A percentile compares a stretch with the other conserved stretches of the same genome.
Conservation (phyloP, 1,139 yeast species). For the Candida tetrigidarum region DNA sequence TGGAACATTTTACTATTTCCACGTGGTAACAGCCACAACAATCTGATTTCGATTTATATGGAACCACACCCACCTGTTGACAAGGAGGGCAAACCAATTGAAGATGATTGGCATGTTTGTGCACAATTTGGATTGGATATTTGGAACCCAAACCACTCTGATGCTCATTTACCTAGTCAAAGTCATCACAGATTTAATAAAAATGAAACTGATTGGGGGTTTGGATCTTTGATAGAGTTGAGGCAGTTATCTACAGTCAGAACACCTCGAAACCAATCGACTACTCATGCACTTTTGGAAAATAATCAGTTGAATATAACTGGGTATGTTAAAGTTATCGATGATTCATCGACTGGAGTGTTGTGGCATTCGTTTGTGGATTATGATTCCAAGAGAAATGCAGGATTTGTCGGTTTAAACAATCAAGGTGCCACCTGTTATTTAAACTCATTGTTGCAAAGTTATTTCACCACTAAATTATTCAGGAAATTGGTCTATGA, state of each 20-base stretch:
- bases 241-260: conserved; percentile 42
- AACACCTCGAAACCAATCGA: conserved; percentile 14
- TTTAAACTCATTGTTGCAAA: conserved; percentile 86
- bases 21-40: conserved; percentile 59
- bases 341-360: conserved; percentile 89
- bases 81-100: conserved; percentile 31
- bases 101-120: conserved; percentile 76
- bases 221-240: conserved; percentile 72
- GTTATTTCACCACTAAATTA: conserved; percentile 81
- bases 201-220: conserved; percentile 95
- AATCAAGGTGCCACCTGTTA: conserved; percentile 99
- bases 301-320: conserved; percentile 70
- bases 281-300: conserved; percentile 44
- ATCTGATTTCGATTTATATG: conserved; percentile 60
- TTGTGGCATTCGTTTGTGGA: conserved; percentile 87
- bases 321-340: conserved; percentile 74
- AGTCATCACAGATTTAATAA: conserved; percentile 81
- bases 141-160: conserved; percentile 80
- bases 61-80: conserved; percentile 57
- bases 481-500: conserved; percentile 87
- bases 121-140: conserved; percentile 88
- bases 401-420: conserved; percentile 91
- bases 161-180: conserved; percentile 61
- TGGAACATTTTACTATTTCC: conserved; percentile 85
- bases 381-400: conserved; percentile 83